These are phyloP conservation scores for Didymellaceae sp. DNA, from an alignment of 2,329 filamentous ascomycete genomes.

Conservation along the genomic window DNA sequence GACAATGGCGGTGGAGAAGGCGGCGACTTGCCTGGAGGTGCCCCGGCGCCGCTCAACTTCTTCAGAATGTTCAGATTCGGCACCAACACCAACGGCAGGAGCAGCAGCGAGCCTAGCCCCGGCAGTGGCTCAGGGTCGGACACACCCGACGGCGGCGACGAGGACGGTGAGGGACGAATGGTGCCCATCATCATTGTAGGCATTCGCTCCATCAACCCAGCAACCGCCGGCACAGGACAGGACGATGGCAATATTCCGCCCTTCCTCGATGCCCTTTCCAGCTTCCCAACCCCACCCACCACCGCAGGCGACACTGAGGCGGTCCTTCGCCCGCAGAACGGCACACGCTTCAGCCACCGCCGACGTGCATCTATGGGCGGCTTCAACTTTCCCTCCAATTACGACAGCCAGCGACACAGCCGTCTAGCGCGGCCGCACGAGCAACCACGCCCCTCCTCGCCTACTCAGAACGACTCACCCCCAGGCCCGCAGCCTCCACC, in stretches of 20 bases:
- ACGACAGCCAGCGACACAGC: constrained; percentile 62
- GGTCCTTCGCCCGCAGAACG: constrained; percentile 60
- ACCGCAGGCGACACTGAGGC: constrained; percentile 59
- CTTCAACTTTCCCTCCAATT: constrained; percentile 57
- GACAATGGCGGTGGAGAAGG: constrained; percentile 51
- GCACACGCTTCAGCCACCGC: constrained; percentile 61
- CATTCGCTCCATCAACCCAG: constrained; percentile 68
- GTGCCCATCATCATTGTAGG: constrained; percentile 74
- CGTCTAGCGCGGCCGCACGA: constrained; percentile 51
- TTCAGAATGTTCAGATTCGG: constrained; percentile 73
- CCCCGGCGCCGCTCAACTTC: constrained; percentile 67
- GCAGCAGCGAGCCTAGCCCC: constrained; percentile 30
- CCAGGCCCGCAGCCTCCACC: constrained; percentile 67
- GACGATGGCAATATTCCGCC: constrained; percentile 54
- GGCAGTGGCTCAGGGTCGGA: constrained; percentile 29
- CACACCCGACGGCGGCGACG: constrained; percentile 35
- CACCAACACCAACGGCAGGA: constrained; percentile 50
- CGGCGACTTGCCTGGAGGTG: constrained; percentile 44
- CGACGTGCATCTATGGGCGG: constrained; percentile 62
- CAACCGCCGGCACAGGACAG: constrained; percentile 53
- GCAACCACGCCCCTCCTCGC: constrained; percentile 50
- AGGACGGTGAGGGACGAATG: constrained; percentile 62
- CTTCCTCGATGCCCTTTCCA: constrained; percentile 59
- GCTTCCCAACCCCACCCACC: constrained; percentile 53
- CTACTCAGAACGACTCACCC: constrained; percentile 60